Conservation (phyloP, 75 land plant species). For the Sequoia sempervirens region DNA sequence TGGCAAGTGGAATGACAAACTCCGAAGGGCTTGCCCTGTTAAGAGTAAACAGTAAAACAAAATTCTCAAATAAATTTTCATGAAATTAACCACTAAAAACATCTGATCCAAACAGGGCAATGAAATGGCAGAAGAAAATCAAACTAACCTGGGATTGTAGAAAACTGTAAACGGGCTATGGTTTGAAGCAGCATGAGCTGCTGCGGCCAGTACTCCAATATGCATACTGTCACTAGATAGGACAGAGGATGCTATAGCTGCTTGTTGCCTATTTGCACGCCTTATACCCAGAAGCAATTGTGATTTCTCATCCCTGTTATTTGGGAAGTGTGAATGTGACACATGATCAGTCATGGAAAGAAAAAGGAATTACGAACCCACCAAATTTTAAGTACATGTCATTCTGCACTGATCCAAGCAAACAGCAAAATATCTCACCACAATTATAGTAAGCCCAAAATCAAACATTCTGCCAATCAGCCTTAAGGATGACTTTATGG, state of each 20-base stretch:
- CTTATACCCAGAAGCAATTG: constrained; percentile 76
- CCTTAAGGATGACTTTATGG: too few relatives aligned
- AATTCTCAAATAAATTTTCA: not conserved
- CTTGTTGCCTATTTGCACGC: constrained; percentile 79
- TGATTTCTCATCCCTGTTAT: constrained; percentile 71
- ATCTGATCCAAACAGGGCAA: not conserved
- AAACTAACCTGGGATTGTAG: constrained; percentile 76
- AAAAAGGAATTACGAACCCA: not conserved
- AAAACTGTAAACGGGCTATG: constrained; percentile 84
- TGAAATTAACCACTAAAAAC: not conserved
- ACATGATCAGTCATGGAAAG: not conserved
- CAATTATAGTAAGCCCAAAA: too few relatives aligned
- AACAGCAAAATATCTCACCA: too few relatives aligned
- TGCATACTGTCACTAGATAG: constrained; percentile 93
- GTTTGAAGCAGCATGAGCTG: constrained; percentile 90
- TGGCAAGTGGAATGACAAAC: constrained; percentile 81
- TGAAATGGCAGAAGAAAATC: not conserved
- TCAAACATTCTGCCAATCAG: too few relatives aligned
- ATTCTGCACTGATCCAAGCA: too few relatives aligned
- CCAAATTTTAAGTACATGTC: not conserved
- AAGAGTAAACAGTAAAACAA: not conserved
- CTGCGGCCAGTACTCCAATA: constrained; percentile 90
- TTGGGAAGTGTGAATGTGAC: not conserved
- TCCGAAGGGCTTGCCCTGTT: constrained; percentile 84
- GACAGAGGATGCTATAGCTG: constrained; percentile 74